These are phyloP conservation scores for Sporopachydermia cereana DNA, from an alignment of 1,139 yeast genomes.

Conservation along the genomic window DNA sequence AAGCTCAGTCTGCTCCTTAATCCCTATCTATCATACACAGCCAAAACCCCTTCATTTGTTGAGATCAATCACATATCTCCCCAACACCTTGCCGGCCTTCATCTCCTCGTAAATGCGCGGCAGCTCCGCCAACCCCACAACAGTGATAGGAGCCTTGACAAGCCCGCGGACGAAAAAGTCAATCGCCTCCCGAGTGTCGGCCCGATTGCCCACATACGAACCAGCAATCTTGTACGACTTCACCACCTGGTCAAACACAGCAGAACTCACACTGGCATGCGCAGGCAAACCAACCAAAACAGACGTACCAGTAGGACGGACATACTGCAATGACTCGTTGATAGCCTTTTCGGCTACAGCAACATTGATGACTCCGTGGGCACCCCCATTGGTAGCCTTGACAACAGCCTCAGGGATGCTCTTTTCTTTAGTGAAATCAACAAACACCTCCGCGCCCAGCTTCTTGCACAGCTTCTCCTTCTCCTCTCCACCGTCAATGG, in stretches of 20 bases:
- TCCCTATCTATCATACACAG: background rate
- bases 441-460: conserved; percentile 60
- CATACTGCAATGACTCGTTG: conserved; percentile 54
- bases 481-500: conserved; percentile 63
- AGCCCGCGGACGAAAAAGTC: conserved; percentile 62
- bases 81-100: conserved; percentile 63
- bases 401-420: conserved; percentile 40
- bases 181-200: conserved; percentile 67
- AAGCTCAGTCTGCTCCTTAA: background rate
- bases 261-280: conserved; percentile 48
- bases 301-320: conserved; percentile 65
- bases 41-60: conserved; percentile 21
- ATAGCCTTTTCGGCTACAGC: conserved; percentile 71
- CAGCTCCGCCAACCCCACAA: conserved; percentile 53
- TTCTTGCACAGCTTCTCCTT: conserved; percentile 43
- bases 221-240: conserved; percentile 57
- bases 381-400: conserved; percentile 58
- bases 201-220: conserved; percentile 73
- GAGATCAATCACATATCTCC: conserved; percentile 60
- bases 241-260: conserved; percentile 55
- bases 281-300: conserved; percentile 78
- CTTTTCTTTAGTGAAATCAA: conserved; percentile 49
- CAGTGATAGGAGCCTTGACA: conserved; percentile 54
- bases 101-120: conserved; percentile 49
- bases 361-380: conserved; percentile 72